A percentile compares a stretch with the other conserved stretches of the same genome.
These are phyloP conservation scores for Hygrocybe coccinea DNA, from an alignment of 768 basidiomycete species.

Conservation along the genomic window DNA sequence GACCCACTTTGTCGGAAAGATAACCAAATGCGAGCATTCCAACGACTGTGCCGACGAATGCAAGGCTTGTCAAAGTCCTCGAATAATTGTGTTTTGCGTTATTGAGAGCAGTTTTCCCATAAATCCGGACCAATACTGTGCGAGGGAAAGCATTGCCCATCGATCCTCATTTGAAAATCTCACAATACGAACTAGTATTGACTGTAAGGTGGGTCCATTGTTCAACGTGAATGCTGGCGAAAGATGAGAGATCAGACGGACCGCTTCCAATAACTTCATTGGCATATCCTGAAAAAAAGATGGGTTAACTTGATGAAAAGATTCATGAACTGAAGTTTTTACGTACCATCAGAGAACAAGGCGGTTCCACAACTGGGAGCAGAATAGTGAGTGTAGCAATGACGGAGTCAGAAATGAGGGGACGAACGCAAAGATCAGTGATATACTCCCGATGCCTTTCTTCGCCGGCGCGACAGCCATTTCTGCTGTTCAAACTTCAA, in stretches of 20 bases:
- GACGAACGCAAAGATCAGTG: constrained; percentile 80
- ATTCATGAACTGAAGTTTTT: not conserved
- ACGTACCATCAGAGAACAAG: constrained; percentile 75
- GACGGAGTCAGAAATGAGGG: not conserved
- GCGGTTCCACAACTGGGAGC: constrained; percentile 72
- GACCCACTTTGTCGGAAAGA: constrained; percentile 79
- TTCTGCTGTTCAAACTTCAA: too few relatives aligned
- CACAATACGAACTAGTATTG: constrained; percentile 53
- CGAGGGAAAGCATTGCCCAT: constrained; percentile 1
- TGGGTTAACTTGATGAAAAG: constrained; percentile 1
- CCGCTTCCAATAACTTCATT: constrained; percentile 76
- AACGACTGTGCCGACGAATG: constrained; percentile 82
- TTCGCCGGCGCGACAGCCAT: constrained; percentile 1
- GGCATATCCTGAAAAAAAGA: constrained; percentile 56
- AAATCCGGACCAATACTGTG: constrained; percentile 66
- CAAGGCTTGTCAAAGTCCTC: constrained; percentile 59
- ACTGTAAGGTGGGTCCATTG: constrained; percentile 36
- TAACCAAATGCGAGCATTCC: constrained; percentile 65
- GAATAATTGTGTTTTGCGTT: constrained; percentile 48
- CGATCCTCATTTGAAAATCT: not conserved
- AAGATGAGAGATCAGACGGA: constrained; percentile 33
- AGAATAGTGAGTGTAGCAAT: constrained; percentile 1
- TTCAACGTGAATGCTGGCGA: not conserved
- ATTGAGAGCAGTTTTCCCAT: constrained; percentile 50
- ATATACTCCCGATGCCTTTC: constrained; percentile 46